A percentile compares a stretch with the other conserved stretches of the same genome.
Evolutionary conservation across 345 rosid species (phyloP).

Genomic region (Populus pruinosa): DNA sequence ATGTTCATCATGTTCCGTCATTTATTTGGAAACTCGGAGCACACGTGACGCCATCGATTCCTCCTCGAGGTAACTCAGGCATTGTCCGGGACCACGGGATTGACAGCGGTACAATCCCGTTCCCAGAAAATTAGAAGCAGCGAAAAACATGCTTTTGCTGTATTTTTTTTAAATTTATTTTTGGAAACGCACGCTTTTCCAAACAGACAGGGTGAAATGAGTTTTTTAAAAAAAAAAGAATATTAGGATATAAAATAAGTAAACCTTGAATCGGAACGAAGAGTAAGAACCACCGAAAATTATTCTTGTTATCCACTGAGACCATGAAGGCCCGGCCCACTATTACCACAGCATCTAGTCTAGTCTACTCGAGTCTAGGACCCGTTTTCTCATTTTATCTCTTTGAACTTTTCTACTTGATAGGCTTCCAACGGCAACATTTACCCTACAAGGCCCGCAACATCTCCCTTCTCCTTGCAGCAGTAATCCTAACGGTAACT

Average conservation of each 20-base stretch:
- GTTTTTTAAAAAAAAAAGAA: too few species aligned
- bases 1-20: conserved; percentile 18
- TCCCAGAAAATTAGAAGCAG: too few species aligned
- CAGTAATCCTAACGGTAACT: not conserved
- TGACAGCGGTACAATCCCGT: too few species aligned
- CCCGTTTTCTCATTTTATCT: not conserved
- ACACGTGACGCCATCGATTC: conserved; percentile 29
- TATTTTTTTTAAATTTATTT: too few species aligned
- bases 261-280: too few species aligned
- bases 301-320: not conserved
- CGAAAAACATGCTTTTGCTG: too few species aligned
- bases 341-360: not conserved
- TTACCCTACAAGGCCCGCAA: not conserved
- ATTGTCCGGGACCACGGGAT: too few species aligned
- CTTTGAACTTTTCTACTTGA: not conserved
- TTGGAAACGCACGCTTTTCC: too few species aligned
- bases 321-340: not conserved
- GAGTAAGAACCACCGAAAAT: too few species aligned
- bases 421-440: not conserved
- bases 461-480: not conserved
- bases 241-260: too few species aligned
- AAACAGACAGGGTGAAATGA: too few species aligned
- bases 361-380: not conserved
- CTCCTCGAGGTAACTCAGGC: conserved; percentile 10
- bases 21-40: conserved; percentile 21